Base-by-base conservation (phyloP, 352 stramenopile species). In the Globisporangium ultimum region DNA sequence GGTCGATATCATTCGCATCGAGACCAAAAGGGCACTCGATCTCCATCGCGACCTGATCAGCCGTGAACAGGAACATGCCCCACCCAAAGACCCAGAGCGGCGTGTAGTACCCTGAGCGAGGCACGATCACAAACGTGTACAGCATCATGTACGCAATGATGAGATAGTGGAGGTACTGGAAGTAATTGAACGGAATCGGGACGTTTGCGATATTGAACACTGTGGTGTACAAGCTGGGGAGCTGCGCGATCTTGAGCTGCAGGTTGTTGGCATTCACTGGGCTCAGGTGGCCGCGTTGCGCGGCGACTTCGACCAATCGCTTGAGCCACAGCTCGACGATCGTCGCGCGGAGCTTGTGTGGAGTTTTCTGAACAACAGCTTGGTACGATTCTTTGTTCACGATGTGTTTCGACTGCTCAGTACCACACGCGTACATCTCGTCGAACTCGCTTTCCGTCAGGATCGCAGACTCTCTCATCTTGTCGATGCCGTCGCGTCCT, bases 161-260 rank as follows among this genome's bases (percentile, higher is more conserved):
- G 52, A 91, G 61, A 4, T 86, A 72, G 54, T 90, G 78, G 3
- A 91, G 67, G 51, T 91, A 91, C 62, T 91, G 84, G 71, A 88
- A 89, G 61, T 93, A 93, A 70, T 90, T 90, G 74, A 93, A 91
- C 24, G 84, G 84, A 55, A 93, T 93, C 17, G 84, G 84, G 11
- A 91, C 80, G 57, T 93, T 91, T 28, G 84, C 81, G 57, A 93
- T 91, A 61, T 87, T 91, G 66, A 89, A 93, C 40, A 93, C 76
- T 0, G 81, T 89, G 22, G 84, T 91, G 62, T 91, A 93, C 11
- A 93, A 68, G 32, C 74, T 76, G 13, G 82, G 78, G 7, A 93
- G 68, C 58, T 80, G 71, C 22, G 84, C 67, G 18, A 93, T 72
- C 61, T 89, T 89, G 8, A 77, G 48, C 56, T 91, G 81, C 34